Evolutionary conservation across 306 rosid species (phyloP).

Genomic region (Inga laurina): DNA sequence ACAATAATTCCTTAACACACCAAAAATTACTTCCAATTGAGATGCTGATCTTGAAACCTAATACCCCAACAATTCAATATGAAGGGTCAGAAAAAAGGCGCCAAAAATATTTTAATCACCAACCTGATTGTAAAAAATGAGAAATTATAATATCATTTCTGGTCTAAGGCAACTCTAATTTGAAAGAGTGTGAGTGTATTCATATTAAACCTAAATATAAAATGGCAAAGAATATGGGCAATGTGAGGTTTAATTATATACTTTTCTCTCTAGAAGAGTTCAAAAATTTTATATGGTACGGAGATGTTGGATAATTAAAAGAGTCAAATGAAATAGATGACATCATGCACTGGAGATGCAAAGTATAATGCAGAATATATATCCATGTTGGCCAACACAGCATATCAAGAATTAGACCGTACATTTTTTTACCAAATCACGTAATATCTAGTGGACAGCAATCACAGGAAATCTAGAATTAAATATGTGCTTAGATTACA

Average conservation of each 20-base stretch:
- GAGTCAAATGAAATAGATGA: background rate
- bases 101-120: slow-evolving; percentile 18
- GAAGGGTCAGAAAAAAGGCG: slow-evolving; percentile 28
- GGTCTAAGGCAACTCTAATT: slow-evolving; percentile 24
- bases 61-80: slow-evolving; percentile 28
- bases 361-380: background rate
- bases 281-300: slow-evolving; percentile 10
- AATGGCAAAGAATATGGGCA: background rate
- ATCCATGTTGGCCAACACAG: background rate
- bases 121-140: slow-evolving; percentile 15
- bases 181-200: background rate
- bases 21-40: slow-evolving; percentile 88
- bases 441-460: background rate
- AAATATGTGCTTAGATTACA: background rate
- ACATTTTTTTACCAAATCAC: background rate
- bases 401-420: background rate
- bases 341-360: background rate
- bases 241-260: slow-evolving; percentile 8
- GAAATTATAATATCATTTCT: slow-evolving; percentile 27
- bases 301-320: slow-evolving; percentile 9
- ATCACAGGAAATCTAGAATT: background rate
- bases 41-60: slow-evolving; percentile 85
- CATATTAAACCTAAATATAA: slow-evolving; percentile 12
- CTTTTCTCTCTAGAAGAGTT: slow-evolving; percentile 3
- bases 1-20: slow-evolving; percentile 81